Evolutionary conservation across 768 basidiomycete species (phyloP), one percentile per base, ranked within the genome.

Genomic region (Pleurotus pulmonarius): DNA sequence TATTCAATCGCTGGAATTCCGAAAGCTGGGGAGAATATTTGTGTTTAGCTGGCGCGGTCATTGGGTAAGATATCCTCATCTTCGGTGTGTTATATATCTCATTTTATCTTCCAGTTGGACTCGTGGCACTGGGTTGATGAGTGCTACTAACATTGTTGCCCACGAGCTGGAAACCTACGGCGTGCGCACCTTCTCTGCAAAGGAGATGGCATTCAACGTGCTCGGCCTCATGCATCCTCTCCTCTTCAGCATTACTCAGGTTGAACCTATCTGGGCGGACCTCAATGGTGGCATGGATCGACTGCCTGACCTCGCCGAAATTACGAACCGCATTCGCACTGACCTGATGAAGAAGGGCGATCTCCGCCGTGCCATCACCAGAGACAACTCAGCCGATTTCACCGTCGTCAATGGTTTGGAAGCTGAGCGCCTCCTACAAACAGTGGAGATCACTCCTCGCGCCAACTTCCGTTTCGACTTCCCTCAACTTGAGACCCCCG

Each of bases 191-290:
- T 99, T 98, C 84, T 98, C 96, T 0, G 90, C 97, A 25, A 98
- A 98, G 77, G 97, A 99, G 75, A 99, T 98, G 97, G 95, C 97
- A 0, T 99, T 99, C 85, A 99, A 99, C 73, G 94, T 99, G 65
- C 88, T 99, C 55, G 96, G 97, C 58, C 82, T 99, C 49, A 98
- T 99, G 96, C 97, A 99, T 67, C 97, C 97, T 44, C 85, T 98
- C 5, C 83, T 99, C 53, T 98, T 98, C 85, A 97, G 96, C 72
- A 96, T 99, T 66, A 97, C 96, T 9, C 97, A 99, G 70, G 95
- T 98, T 46, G 96, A 99, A 69, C 96, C 97, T 7, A 95, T 98
- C 68, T 98, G 97, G 97, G 97, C 96, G 55, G 97, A 98, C 69
- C 79, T 98, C 60, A 97, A 95, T 63, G 96, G 96, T 64, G 96